Evolutionary conservation across 1,284 basidiomycete genomes (phyloP).

Genomic region (Trametes pubescens): DNA sequence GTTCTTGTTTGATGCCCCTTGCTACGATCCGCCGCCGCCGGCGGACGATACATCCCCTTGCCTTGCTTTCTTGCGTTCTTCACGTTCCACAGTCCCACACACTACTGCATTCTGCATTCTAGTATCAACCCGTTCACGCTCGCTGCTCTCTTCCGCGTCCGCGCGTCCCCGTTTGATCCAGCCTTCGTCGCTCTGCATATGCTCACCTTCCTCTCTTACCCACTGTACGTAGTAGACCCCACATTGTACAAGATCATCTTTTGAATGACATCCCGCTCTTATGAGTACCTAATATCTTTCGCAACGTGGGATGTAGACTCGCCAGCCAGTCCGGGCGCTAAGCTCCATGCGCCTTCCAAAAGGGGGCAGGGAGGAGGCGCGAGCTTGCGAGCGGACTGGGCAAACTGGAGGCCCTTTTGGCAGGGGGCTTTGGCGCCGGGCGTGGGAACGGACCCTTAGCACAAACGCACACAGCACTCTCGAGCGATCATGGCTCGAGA

Average conservation of each 20-base stretch:
- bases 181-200: conserved; percentile 4
- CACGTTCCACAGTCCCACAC: not conserved
- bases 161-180: not conserved
- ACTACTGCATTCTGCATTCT: no score
- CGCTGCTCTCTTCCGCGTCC: not conserved
- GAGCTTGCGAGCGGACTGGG: no score
- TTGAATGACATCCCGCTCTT: not conserved
- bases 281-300: not conserved
- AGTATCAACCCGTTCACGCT: not conserved
- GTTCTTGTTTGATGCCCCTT: not conserved
- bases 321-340: no score
- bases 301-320: not conserved
- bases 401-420: no score
- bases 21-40: not conserved
- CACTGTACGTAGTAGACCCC: conserved; percentile 13
- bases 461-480: no score
- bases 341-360: no score
- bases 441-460: no score
- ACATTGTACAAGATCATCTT: conserved; percentile 12
- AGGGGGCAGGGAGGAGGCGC: no score
- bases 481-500: no score
- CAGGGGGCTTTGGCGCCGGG: no score
- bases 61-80: not conserved
- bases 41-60: not conserved
- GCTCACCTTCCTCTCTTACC: not conserved